phyloP scores from a whole-genome alignment of 1,284 basidiomycete genomes.

The Leccinum pachyderme region DNA sequence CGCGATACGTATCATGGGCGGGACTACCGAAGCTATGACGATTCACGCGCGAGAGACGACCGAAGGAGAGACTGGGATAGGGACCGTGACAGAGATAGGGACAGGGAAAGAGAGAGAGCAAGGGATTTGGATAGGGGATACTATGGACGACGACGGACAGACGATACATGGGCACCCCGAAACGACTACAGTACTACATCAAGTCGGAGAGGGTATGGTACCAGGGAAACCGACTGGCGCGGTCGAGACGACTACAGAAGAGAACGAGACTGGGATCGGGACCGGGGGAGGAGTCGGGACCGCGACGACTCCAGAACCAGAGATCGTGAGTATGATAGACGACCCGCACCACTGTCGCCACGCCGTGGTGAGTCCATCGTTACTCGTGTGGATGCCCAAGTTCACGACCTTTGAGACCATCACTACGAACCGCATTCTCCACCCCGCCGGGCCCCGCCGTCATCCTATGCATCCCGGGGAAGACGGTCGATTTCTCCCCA shows the following conservation, averaged over 20 bases:
- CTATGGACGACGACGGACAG: constrained; percentile 15
- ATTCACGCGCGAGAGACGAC: constrained; percentile 23
- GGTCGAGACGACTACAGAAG: constrained; percentile 28
- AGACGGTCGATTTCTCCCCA: constrained; percentile 25
- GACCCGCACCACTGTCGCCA: constrained; percentile 21
- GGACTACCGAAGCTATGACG: constrained; percentile 24
- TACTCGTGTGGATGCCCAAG: not conserved
- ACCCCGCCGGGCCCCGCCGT: constrained; percentile 19
- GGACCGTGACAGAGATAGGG: constrained; percentile 17
- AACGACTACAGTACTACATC: constrained; percentile 16
- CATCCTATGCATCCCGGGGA: constrained; percentile 14
- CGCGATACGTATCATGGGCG: constrained; percentile 24
- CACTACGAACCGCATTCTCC: constrained; percentile 7
- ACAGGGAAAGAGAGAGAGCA: constrained; percentile 15
- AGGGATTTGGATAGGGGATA: constrained; percentile 23
- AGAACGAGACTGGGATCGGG: constrained; percentile 22
- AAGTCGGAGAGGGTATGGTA: constrained; percentile 16
- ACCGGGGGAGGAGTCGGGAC: constrained; percentile 24
- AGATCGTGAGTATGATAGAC: constrained; percentile 24
- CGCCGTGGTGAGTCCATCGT: constrained; percentile 24
- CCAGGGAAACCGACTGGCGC: constrained; percentile 22
- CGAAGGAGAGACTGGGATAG: constrained; percentile 27
- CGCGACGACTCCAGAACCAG: constrained; percentile 22
- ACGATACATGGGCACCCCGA: constrained; percentile 16
- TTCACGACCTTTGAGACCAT: constrained; percentile 16